Percentiles rank a stretch among this genome's conserved stretches.
These are phyloP conservation scores for Zea mays DNA, from an alignment of 176 grass and related monocot genomes.

Conservation along the genomic window DNA sequence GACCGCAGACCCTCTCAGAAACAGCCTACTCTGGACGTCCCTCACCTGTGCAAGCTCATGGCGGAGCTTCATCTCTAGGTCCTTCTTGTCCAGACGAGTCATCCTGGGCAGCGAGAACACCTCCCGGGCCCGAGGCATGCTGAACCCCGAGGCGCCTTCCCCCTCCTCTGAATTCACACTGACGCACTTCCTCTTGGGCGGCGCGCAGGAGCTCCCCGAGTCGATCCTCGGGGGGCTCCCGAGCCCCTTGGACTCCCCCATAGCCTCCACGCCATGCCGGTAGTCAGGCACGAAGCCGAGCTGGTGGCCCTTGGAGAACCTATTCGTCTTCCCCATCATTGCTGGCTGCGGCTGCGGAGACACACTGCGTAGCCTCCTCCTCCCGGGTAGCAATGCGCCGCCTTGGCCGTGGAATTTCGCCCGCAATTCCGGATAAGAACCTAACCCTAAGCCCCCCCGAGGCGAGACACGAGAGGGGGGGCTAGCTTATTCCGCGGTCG, in stretches of 20 bases:
- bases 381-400: slow-evolving; percentile 30
- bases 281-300: slow-evolving; percentile 81
- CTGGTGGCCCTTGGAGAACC: slow-evolving; percentile 77
- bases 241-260: slow-evolving; percentile 64
- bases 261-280: slow-evolving; percentile 66
- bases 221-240: slow-evolving; percentile 58
- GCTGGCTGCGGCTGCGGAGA: not conserved
- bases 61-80: slow-evolving; percentile 56
- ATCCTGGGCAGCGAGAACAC: slow-evolving; percentile 59
- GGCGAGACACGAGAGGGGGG: not conserved
- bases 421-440: slow-evolving; percentile 35
- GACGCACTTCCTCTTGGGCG: slow-evolving; percentile 67
- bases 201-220: slow-evolving; percentile 65
- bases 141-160: slow-evolving; percentile 33
- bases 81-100: slow-evolving; percentile 50
- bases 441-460: slow-evolving; percentile 42
- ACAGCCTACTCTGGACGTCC: slow-evolving; percentile 56
- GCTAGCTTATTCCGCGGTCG: slow-evolving; percentile 35
- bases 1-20: slow-evolving; percentile 29
- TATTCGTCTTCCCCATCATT: slow-evolving; percentile 96
- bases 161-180: slow-evolving; percentile 39
- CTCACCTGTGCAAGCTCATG: slow-evolving; percentile 62
- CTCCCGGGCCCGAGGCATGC: slow-evolving; percentile 50
- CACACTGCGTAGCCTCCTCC: not conserved
- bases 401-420: slow-evolving; percentile 31